Conservation (phyloP, 176 grass and related monocot species). For the Saccharum officinarum region DNA sequence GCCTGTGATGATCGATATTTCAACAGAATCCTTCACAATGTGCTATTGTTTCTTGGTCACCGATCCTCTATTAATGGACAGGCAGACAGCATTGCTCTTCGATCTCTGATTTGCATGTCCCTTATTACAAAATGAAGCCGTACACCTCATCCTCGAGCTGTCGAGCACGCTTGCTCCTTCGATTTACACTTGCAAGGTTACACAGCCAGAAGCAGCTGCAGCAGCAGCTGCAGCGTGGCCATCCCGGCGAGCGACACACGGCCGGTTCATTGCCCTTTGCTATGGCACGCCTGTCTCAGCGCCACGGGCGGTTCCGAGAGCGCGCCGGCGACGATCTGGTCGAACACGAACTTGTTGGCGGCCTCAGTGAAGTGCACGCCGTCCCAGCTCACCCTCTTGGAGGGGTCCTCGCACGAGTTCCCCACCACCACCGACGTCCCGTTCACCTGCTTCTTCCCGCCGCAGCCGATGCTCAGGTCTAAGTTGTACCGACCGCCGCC, state of each 20-base stretch:
- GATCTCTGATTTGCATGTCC: background rate
- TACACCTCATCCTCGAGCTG: background rate
- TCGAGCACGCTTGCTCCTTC: background rate
- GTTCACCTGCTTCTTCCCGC: slow-evolving; percentile 59
- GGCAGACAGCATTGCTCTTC: background rate
- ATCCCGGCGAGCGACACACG: background rate
- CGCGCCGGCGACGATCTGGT: slow-evolving; percentile 47
- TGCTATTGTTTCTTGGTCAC: background rate
- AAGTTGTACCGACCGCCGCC: slow-evolving; percentile 86
- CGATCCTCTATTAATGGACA: background rate
- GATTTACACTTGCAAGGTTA: slow-evolving; percentile 13
- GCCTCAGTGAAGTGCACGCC: slow-evolving; percentile 88
- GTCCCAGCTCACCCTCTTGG: slow-evolving; percentile 82
- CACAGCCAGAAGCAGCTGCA: slow-evolving; percentile 6
- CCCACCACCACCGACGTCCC: slow-evolving; percentile 62
- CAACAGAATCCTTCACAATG: background rate
- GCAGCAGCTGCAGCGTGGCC: background rate
- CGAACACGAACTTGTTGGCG: slow-evolving; percentile 82
- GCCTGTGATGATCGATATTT: background rate
- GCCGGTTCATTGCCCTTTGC: slow-evolving; percentile 33
- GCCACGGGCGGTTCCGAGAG: slow-evolving; percentile 49
- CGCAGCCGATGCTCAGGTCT: slow-evolving; percentile 54
- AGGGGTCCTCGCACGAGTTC: slow-evolving; percentile 63
- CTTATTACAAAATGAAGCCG: slow-evolving; percentile 6
- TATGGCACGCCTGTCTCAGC: slow-evolving; percentile 50